Percentiles rank a stretch among this genome's conserved stretches.
Evolutionary conservation across 2,329 filamentous ascomycete species (phyloP).

Genomic region (Colletotrichum cereale): DNA sequence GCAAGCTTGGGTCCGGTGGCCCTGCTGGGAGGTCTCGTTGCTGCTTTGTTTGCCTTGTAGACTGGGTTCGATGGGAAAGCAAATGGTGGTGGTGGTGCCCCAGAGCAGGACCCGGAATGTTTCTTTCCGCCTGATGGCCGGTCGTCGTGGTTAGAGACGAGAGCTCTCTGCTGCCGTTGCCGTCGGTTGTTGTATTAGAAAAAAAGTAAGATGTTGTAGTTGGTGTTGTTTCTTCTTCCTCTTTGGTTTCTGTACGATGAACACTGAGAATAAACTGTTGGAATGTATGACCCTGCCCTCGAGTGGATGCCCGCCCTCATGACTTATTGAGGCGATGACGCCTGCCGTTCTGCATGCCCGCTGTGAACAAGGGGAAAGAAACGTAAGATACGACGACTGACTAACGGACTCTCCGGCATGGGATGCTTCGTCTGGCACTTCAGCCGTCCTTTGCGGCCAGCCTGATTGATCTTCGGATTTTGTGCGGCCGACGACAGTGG

Average conservation of each 20-base stretch:
- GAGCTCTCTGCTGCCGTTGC: background rate
- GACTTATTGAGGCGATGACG: background rate
- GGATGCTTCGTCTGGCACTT: background rate
- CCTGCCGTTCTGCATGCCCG: background rate
- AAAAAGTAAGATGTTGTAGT: background rate
- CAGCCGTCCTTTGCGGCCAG: background rate
- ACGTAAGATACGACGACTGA: no score
- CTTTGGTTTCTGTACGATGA: background rate
- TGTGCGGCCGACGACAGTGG: background rate
- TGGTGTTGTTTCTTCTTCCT: background rate
- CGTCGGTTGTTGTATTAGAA: background rate
- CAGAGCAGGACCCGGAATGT: background rate
- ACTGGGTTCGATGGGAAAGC: background rate
- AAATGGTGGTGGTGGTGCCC: no score
- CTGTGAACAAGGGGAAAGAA: no score
- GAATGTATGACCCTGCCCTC: background rate
- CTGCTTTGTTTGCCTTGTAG: slow-evolving; percentile 31
- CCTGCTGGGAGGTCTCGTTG: slow-evolving; percentile 36
- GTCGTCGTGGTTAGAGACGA: background rate
- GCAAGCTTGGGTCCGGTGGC: slow-evolving; percentile 32
- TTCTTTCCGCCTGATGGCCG: background rate
- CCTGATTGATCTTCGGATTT: background rate
- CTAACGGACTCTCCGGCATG: background rate
- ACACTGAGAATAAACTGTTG: background rate
- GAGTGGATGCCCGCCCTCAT: background rate